A percentile compares a stretch with the other conserved stretches of the same genome.
Evolutionary conservation across 345 rosid genomes (phyloP).

Genomic region (Nasturtium officinale): DNA sequence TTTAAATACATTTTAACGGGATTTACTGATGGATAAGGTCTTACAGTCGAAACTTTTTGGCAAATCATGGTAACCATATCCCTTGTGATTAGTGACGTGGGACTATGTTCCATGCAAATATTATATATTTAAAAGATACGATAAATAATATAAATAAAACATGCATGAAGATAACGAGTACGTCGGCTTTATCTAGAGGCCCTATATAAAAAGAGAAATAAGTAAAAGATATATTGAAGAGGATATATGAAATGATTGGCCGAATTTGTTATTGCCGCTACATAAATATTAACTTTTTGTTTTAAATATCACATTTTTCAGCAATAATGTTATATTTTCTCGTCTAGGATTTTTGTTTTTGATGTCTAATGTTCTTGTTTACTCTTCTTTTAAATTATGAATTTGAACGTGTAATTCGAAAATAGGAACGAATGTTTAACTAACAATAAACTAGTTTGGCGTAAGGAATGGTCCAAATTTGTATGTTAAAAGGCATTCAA

Average conservation of each 20-base stretch:
- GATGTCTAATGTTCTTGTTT: not conserved
- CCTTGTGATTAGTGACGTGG: slow-evolving; percentile 39
- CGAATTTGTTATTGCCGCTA: slow-evolving; percentile 31
- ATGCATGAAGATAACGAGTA: slow-evolving; percentile 46
- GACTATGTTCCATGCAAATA: slow-evolving; percentile 33
- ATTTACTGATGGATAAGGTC: too few relatives aligned
- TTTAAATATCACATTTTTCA: not conserved
- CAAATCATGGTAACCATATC: slow-evolving; percentile 40
- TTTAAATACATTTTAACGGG: too few relatives aligned
- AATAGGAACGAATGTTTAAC: not conserved
- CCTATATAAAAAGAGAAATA: slow-evolving; percentile 28
- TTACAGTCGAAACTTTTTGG: too few relatives aligned
- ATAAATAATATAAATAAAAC: not conserved
- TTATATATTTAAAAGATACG: slow-evolving; percentile 5
- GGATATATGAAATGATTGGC: slow-evolving; percentile 38
- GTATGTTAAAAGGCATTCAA: not conserved
- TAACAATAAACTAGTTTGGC: not conserved
- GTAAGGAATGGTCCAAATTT: not conserved
- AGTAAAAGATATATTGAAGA: slow-evolving; percentile 33
- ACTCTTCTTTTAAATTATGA: not conserved
- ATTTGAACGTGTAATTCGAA: not conserved
- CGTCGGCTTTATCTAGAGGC: slow-evolving; percentile 44
- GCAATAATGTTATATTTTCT: not conserved
- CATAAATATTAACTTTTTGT: not conserved
- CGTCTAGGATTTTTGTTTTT: not conserved